Evolutionary conservation across 2,329 filamentous ascomycete genomes (phyloP).

Genomic region (Elsinoe perseae): DNA sequence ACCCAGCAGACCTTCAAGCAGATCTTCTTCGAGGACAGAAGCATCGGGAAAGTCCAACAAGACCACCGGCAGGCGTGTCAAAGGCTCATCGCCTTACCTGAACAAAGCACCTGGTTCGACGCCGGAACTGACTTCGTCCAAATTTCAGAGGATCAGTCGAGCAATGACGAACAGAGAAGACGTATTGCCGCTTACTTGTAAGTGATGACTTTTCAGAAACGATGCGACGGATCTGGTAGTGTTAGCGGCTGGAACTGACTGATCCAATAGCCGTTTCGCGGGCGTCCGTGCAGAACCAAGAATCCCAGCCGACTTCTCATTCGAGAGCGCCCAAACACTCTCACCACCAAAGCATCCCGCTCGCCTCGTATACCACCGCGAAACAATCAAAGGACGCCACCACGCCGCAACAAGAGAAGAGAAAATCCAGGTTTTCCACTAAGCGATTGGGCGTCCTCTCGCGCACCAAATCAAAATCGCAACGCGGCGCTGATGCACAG

Average conservation of each 20-base stretch:
- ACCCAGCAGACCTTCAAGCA: slow-evolving; percentile 14
- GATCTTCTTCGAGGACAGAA: slow-evolving; percentile 12
- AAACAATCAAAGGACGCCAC: slow-evolving; percentile 2
- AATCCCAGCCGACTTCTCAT: not conserved
- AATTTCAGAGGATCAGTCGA: slow-evolving; percentile 6
- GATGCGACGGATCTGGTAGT: slow-evolving; percentile 9
- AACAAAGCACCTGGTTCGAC: slow-evolving; percentile 41
- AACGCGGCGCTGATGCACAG: slow-evolving; percentile 29
- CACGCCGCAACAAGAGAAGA: slow-evolving; percentile 5
- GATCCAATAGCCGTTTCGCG: slow-evolving; percentile 11
- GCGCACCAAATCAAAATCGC: slow-evolving; percentile 17
- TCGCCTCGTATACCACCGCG: slow-evolving; percentile 8
- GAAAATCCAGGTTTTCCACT: slow-evolving; percentile 16
- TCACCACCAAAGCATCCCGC: slow-evolving; percentile 3
- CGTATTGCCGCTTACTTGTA: not conserved
- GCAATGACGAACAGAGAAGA: slow-evolving; percentile 10
- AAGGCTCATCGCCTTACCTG: slow-evolving; percentile 4
- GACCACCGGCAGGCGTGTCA: slow-evolving; percentile 26
- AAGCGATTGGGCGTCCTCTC: slow-evolving; percentile 19
- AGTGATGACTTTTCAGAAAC: not conserved
- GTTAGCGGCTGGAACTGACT: slow-evolving; percentile 10
- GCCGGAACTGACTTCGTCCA: slow-evolving; percentile 32
- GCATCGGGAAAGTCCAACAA: slow-evolving; percentile 22
- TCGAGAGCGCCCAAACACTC: slow-evolving; percentile 13
- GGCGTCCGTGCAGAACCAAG: slow-evolving; percentile 11